Evolutionary conservation across 495 filamentous ascomycete genomes (phyloP), one percentile per base, ranked within the genome.

Genomic region (Trichoderma parareesei): DNA sequence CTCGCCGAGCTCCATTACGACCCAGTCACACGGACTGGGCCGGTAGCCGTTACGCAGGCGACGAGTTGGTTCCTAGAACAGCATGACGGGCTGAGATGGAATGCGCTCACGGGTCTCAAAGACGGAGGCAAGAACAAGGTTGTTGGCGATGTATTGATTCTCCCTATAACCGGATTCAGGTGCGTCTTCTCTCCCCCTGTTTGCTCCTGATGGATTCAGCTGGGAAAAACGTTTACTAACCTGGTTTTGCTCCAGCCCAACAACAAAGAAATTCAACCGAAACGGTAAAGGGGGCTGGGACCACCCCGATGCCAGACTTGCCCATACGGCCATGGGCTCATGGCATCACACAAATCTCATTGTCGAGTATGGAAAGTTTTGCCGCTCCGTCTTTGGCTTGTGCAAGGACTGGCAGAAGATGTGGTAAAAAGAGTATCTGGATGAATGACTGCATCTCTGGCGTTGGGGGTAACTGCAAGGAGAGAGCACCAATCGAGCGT

Each of bases 111-210:
- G 1, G 46, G 46, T 6, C 18, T n/a, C 18, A 20, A 49, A 18
- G 46, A 49, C n/a, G 46, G 46, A 7, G 46, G 46, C 5, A 49
- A 49, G 46, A n/a, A 16, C 2, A 49, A 49, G 46, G 5, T 49
- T 7, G 46, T 49, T n/a, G 46, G 46, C n/a, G 46, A 49, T 18
- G 46, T 49, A 16, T 5, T 49, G 5, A 49, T 49, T 49, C 46
- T 49, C 20, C 46, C 46, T 18, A 49, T 49, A 49, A 49, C 46
- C 16, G 46, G 46, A 49, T 49, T 49, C n/a, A 49, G 46, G 46
- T 49, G 9, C 20, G 46, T 4, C 2, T 46, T 43, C 4, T 46
- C 16, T 46, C 9, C 16, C 16, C 43, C 16, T 46, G 11, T 4
- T 46, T 14, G 4, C 16, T 46, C 43, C 9, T 46, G 10, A 9